A percentile compares a stretch with the other conserved stretches of the same genome.
Conservation (phyloP, 2,329 filamentous ascomycete genomes). For the Trichoderma semiorbis region DNA sequence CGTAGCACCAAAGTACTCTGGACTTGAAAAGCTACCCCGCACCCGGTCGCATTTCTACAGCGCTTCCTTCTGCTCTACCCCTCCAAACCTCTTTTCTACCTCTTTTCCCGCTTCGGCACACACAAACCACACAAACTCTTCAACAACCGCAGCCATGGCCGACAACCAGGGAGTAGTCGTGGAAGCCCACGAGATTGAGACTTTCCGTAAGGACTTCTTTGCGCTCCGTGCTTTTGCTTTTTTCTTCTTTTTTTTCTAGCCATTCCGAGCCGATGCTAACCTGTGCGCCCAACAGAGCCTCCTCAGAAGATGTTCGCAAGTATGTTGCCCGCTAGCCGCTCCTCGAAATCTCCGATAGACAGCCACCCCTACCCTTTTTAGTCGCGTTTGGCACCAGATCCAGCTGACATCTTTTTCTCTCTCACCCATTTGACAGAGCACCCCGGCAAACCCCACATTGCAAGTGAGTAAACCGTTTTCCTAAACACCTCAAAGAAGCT, state of each 20-base stretch:
- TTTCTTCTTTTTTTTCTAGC: not conserved
- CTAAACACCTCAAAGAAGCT: constrained; percentile 11
- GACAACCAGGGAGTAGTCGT: constrained; percentile 55
- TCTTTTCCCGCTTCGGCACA: not conserved
- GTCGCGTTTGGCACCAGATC: not conserved
- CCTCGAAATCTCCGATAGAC: constrained; percentile 5
- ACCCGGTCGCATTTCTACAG: constrained; percentile 7
- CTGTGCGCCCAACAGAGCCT: constrained; percentile 45
- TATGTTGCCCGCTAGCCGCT: constrained; percentile 40
- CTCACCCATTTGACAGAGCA: constrained; percentile 50
- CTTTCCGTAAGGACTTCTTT: constrained; percentile 53
- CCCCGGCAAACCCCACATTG: constrained; percentile 65
- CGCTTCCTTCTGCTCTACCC: constrained; percentile 1
- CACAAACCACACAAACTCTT: not conserved
- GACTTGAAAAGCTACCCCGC: constrained; percentile 17
- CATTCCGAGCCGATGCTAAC: not conserved
- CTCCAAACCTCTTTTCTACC: not conserved
- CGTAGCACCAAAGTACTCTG: constrained; percentile 6
- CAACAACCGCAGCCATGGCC: constrained; percentile 39
- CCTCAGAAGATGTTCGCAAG: constrained; percentile 65
- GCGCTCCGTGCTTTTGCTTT: not conserved
- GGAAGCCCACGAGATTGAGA: constrained; percentile 75
- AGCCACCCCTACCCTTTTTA: not conserved
- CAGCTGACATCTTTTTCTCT: constrained; percentile 19
- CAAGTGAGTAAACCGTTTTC: constrained; percentile 45